These are phyloP conservation scores for Castanea crenata DNA, from an alignment of 306 rosid species.

Conservation along the genomic window DNA sequence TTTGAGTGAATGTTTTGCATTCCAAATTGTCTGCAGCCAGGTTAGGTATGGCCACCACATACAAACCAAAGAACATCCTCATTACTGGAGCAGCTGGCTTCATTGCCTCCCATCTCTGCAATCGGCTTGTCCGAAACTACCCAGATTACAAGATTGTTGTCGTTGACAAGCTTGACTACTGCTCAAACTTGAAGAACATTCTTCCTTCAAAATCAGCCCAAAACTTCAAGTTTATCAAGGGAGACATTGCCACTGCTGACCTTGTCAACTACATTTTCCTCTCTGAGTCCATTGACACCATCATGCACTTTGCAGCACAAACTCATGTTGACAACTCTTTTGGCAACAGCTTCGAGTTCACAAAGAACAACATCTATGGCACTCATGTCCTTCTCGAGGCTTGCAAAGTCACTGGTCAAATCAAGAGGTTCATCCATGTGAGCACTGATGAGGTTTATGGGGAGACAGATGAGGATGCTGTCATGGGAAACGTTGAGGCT, in stretches of 20 bases:
- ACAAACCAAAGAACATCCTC: conserved; percentile 84
- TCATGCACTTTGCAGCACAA: conserved; percentile 96
- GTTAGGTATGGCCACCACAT: conserved; percentile 50
- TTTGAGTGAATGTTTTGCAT: no score
- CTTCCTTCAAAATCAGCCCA: conserved; percentile 72
- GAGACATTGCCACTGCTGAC: conserved; percentile 90
- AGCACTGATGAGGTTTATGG: conserved; percentile 97
- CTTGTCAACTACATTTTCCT: conserved; percentile 86
- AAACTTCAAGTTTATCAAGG: conserved; percentile 88
- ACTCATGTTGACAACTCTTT: conserved; percentile 93
- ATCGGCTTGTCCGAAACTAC: conserved; percentile 72
- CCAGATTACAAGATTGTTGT: conserved; percentile 83
- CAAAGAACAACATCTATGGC: conserved; percentile 91
- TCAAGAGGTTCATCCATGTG: conserved; percentile 89
- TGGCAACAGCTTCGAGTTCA: conserved; percentile 90
- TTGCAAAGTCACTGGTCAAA: conserved; percentile 87
- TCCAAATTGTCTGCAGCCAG: not conserved
- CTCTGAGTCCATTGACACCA: conserved; percentile 78
- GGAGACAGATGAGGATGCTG: conserved; percentile 90
- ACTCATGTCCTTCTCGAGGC: conserved; percentile 92
- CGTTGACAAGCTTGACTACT: conserved; percentile 92
- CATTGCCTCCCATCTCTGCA: conserved; percentile 91
- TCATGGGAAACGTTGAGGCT: conserved; percentile 89
- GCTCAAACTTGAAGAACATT: conserved; percentile 81
- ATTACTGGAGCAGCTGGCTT: conserved; percentile 95